phyloP scores from a whole-genome alignment of 331 rosid species.

The Arachis monticola region DNA sequence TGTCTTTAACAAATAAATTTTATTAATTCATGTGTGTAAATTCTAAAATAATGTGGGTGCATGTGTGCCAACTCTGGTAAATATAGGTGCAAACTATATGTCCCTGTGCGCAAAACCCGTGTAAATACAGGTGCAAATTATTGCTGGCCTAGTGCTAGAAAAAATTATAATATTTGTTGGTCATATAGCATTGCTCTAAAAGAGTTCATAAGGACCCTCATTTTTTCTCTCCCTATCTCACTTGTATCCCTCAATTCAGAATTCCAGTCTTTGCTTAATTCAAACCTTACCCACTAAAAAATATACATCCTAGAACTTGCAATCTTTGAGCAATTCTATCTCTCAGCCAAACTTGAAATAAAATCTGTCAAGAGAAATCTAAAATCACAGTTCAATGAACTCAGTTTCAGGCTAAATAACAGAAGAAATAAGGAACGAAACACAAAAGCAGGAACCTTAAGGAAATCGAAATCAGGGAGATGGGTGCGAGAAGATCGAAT shows the following conservation, averaged over 20 bases:
- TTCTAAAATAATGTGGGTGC: no score
- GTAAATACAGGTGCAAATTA: no score
- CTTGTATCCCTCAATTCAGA: conserved; percentile 11
- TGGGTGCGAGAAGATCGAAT: conserved; percentile 56
- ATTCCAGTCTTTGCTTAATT: background rate
- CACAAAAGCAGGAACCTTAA: conserved; percentile 53
- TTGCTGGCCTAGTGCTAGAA: no score
- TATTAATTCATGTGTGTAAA: no score
- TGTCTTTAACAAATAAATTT: no score
- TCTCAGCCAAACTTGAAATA: background rate
- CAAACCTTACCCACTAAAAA: conserved; percentile 8
- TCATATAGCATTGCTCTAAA: background rate
- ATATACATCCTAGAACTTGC: background rate
- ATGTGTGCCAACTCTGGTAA: no score
- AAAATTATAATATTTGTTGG: no score
- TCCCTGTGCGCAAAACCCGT: no score
- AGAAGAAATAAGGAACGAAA: background rate
- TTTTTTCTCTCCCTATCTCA: background rate
- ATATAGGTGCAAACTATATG: no score
- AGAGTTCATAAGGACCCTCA: background rate
- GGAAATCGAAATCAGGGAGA: conserved; percentile 64
- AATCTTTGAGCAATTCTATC: background rate
- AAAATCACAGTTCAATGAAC: no score
- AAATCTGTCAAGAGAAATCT: no score
- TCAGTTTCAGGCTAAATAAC: no score